Evolutionary conservation across 305 asterid species (phyloP).

Genomic region (Fraxinus albicans): DNA sequence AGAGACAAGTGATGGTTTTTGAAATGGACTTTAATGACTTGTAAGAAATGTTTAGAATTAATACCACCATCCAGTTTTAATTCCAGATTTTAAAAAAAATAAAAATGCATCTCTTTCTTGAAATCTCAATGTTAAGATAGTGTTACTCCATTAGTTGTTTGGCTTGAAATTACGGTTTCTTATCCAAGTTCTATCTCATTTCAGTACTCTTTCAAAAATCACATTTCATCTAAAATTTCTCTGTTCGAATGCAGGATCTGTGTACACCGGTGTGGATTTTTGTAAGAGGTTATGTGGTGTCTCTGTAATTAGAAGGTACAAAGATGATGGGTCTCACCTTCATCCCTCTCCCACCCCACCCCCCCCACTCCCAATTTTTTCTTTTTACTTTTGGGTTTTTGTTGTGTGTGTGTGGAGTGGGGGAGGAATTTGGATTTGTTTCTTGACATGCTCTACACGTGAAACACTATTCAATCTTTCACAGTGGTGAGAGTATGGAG

Average conservation of each 20-base stretch:
- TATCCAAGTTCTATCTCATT: not conserved
- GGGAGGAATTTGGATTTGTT: not conserved
- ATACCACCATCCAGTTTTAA: not conserved
- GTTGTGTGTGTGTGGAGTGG: not conserved
- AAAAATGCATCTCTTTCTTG: not conserved
- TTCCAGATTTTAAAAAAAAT: not conserved
- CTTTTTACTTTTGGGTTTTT: not conserved
- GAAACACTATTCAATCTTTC: conserved; percentile 19
- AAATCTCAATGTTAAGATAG: not conserved
- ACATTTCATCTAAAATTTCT: not conserved
- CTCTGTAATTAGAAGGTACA: conserved; percentile 91
- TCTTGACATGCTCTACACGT: not conserved
- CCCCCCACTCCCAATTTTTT: not conserved
- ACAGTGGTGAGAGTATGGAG: conserved; percentile 95
- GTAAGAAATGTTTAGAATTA: not conserved
- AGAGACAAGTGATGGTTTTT: not conserved
- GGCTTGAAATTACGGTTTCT: conserved; percentile 2
- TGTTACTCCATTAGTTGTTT: conserved; percentile 1
- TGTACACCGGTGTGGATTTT: conserved; percentile 96
- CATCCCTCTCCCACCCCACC: not conserved
- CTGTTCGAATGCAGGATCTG: conserved; percentile 62
- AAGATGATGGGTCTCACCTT: not conserved
- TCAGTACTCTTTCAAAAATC: not conserved
- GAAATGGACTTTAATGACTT: not conserved
- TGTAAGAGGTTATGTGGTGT: conserved; percentile 98